A percentile compares a stretch with the other conserved stretches of the same genome.
phyloP scores from a whole-genome alignment of 2,329 filamentous ascomycete genomes.

The Penicillium sp. region DNA sequence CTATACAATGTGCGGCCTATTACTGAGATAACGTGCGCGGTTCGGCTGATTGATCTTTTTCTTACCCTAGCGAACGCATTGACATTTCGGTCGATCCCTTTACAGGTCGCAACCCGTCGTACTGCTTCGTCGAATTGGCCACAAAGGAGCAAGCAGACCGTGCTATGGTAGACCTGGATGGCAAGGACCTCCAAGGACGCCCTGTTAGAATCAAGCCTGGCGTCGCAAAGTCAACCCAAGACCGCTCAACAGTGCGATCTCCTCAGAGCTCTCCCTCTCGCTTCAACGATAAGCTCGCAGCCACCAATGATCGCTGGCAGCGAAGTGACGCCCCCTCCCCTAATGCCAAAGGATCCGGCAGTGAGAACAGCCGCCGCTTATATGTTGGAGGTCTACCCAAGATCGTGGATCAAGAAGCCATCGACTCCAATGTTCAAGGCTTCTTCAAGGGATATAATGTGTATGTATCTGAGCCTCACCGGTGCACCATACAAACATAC shows the following conservation, averaged over 20 bases:
- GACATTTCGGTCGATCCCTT: slow-evolving; percentile 67
- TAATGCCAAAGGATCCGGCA: slow-evolving; percentile 27
- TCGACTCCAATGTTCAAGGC: slow-evolving; percentile 40
- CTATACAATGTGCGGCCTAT: slow-evolving; percentile 27
- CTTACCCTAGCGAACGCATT: slow-evolving; percentile 49
- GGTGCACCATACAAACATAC: neutral
- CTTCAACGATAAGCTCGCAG: slow-evolving; percentile 14
- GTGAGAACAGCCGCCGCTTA: slow-evolving; percentile 40
- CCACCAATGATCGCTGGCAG: slow-evolving; percentile 42
- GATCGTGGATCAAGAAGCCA: slow-evolving; percentile 38
- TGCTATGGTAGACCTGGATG: slow-evolving; percentile 56
- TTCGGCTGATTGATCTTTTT: slow-evolving; percentile 14
- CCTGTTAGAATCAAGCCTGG: slow-evolving; percentile 63
- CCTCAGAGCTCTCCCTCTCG: slow-evolving; percentile 17
- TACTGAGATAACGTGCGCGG: slow-evolving; percentile 1
- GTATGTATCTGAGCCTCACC: slow-evolving; percentile 23
- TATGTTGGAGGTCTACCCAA: slow-evolving; percentile 47
- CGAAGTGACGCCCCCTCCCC: slow-evolving; percentile 33
- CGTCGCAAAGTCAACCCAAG: slow-evolving; percentile 48
- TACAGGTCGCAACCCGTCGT: slow-evolving; percentile 65
- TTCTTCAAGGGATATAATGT: slow-evolving; percentile 46
- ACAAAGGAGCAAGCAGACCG: slow-evolving; percentile 54
- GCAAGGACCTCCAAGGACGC: slow-evolving; percentile 54
- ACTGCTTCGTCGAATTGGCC: slow-evolving; percentile 69
- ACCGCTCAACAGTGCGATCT: slow-evolving; percentile 23